Conservation (phyloP, 768 basidiomycete species). For the button mushroom (Agaricus bisporus) region DNA sequence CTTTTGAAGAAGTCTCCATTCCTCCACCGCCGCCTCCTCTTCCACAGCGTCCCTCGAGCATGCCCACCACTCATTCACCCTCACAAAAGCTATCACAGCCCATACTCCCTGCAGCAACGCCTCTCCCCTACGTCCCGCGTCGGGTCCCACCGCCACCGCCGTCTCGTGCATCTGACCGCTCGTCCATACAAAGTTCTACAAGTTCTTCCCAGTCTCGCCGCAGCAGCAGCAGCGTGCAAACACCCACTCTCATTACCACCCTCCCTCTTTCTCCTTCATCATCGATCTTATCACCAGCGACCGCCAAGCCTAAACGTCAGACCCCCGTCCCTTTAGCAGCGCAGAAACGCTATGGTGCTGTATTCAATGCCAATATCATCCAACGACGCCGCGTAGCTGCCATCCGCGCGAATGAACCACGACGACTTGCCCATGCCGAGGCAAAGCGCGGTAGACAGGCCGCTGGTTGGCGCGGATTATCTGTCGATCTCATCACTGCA, state of each 20-base stretch:
- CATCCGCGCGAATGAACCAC: constrained; percentile 3
- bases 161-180: constrained; percentile 53
- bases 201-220: constrained; percentile 21
- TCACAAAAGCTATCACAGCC: constrained; percentile 21
- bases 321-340: constrained; percentile 65
- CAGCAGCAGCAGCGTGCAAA: constrained; percentile 19
- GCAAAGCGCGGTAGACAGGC: constrained; percentile 47
- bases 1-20: constrained; percentile 62
- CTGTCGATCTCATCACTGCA: constrained; percentile 33
- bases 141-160: constrained; percentile 37
- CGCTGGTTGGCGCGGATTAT: constrained; percentile 59
- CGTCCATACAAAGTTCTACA: constrained; percentile 52
- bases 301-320: constrained; percentile 37
- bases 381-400: constrained; percentile 39
- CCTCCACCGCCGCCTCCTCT: constrained; percentile 45
- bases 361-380: constrained; percentile 57
- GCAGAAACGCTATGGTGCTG: constrained; percentile 57
- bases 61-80: constrained; percentile 16
- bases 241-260: constrained; percentile 12
- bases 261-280: constrained; percentile 14
- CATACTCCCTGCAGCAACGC: constrained; percentile 25
- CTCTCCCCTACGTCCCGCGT: constrained; percentile 30
- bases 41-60: constrained; percentile 37
- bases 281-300: constrained; percentile 10
- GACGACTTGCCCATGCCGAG: constrained; percentile 26